A percentile compares a stretch with the other conserved stretches of the same genome.
phyloP scores from a whole-genome alignment of 148 eudicot species.

The Silene conica region DNA sequence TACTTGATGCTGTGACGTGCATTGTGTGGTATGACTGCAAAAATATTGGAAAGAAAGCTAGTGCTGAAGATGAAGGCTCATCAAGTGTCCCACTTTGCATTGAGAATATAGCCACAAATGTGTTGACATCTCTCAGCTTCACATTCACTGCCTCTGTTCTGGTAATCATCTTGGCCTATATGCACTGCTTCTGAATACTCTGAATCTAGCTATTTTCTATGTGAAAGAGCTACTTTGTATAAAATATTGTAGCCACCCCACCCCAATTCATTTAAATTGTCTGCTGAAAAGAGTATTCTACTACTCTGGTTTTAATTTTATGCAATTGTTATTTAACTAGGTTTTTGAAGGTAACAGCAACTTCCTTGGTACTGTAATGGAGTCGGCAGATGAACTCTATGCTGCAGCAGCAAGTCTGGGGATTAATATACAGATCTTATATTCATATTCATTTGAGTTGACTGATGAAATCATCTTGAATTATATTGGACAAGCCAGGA shows the following conservation, averaged over 20 bases:
- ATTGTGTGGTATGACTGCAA: constrained; percentile 84
- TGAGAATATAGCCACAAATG: constrained; percentile 78
- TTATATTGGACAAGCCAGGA: constrained; percentile 44
- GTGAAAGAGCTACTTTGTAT: background rate
- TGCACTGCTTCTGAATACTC: background rate
- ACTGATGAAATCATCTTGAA: constrained; percentile 78
- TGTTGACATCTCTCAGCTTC: constrained; percentile 82
- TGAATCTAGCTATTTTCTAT: background rate
- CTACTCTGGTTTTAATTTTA: background rate
- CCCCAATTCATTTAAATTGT: background rate
- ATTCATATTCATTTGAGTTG: constrained; percentile 64
- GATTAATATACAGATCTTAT: constrained; percentile 70
- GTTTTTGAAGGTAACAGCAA: constrained; percentile 84
- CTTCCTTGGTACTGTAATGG: constrained; percentile 64
- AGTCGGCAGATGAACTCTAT: constrained; percentile 90
- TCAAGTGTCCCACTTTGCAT: constrained; percentile 70
- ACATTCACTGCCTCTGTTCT: constrained; percentile 75
- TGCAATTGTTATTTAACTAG: constrained; percentile 29
- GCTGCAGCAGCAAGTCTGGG: constrained; percentile 89
- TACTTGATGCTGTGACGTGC: constrained; percentile 64
- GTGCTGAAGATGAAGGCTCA: constrained; percentile 65
- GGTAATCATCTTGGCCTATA: constrained; percentile 41
- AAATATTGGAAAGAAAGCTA: constrained; percentile 70
- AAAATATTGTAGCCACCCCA: background rate
- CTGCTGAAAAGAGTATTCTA: background rate